Base-by-base conservation (phyloP, 2,329 filamentous ascomycete species). In the Claviceps purpurea region DNA sequence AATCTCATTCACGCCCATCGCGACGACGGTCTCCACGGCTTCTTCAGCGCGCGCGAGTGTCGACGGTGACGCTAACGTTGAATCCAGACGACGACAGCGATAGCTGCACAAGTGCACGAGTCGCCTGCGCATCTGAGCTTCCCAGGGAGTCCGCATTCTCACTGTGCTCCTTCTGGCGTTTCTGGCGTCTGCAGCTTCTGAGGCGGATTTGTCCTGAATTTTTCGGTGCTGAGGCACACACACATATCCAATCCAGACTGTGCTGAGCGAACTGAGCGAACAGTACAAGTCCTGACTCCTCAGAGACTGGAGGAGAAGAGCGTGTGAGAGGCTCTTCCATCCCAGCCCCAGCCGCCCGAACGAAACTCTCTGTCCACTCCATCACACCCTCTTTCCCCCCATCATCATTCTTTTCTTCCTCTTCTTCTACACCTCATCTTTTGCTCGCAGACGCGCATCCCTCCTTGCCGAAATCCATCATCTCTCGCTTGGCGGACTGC, bases 11-110 rank as follows among this genome's bases (percentile, higher is more conserved):
- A 58, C 57, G 56, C 56, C 55, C 56, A 57, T 60, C 55, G 58
- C 57, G 55, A 59, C 55, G 53, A 55, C 54, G 46, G 58, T 58
- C 56, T 56, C 58, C 59, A 60, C 58, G 60, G 57, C 56, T 34
- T 34, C 30, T 34, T 50, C 52, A 56, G 56, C 55, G 57, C 58
- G 56, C 56, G 57, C 56, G 54, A 59, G 53, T 52, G 59, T 56
- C 57, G 57, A 56, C 52, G 48, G 55, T 48, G 49, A 55, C 56
- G 34, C 24, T 38, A 52, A 56, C 54, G 40, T 46, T 48, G 51
- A 11, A 54, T 48, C 22, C 48, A 22, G 43, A 41, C 52, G 47
- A 55, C 51, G 39, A 46, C 49, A 39, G 30, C 46, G 14, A 46
- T 40, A 46, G 24, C 37, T 43, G 34, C 49, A 37, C 37, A 24